phyloP scores from a whole-genome alignment of 2,329 filamentous ascomycete genomes.

The Aspergillus jensenii region DNA sequence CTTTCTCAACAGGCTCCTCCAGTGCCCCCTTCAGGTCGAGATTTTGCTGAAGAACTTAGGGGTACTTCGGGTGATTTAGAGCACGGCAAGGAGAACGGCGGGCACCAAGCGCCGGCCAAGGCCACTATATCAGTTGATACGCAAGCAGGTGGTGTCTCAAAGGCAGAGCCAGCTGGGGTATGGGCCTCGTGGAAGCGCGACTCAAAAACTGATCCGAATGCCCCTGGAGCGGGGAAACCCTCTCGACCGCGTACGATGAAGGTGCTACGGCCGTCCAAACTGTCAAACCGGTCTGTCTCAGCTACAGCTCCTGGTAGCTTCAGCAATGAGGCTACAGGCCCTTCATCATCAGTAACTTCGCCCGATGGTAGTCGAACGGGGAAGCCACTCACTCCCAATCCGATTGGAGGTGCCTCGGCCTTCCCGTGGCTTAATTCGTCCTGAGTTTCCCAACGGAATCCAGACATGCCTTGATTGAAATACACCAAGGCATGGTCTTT shows the following conservation, averaged over 20 bases:
- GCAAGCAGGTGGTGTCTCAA: conserved; percentile 25
- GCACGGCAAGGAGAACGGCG: conserved; percentile 12
- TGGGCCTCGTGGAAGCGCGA: conserved; percentile 70
- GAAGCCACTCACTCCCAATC: conserved; percentile 68
- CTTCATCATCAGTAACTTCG: conserved; percentile 19
- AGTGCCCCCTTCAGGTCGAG: conserved; percentile 23
- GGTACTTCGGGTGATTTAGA: conserved; percentile 13
- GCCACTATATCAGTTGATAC: conserved; percentile 29
- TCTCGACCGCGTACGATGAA: conserved; percentile 74
- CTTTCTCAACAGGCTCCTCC: conserved; percentile 27
- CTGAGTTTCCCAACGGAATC: conserved; percentile 20
- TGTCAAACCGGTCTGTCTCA: conserved; percentile 41
- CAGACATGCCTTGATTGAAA: conserved; percentile 25
- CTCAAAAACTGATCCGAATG: conserved; percentile 27
- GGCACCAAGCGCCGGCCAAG: conserved; percentile 20
- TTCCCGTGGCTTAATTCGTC: conserved; percentile 82
- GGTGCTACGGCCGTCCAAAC: conserved; percentile 76
- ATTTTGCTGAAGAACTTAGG: conserved; percentile 24
- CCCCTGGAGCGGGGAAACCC: conserved; percentile 61
- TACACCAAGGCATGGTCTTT: conserved; percentile 17
- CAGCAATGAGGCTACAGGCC: conserved; percentile 13
- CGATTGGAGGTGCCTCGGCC: conserved; percentile 86
- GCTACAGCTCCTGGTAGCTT: conserved; percentile 17
- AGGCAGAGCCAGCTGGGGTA: conserved; percentile 53
- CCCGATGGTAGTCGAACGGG: conserved; percentile 31